Base-by-base conservation (phyloP, 2,329 filamentous ascomycete genomes). In the Bipolaris victoriae region DNA sequence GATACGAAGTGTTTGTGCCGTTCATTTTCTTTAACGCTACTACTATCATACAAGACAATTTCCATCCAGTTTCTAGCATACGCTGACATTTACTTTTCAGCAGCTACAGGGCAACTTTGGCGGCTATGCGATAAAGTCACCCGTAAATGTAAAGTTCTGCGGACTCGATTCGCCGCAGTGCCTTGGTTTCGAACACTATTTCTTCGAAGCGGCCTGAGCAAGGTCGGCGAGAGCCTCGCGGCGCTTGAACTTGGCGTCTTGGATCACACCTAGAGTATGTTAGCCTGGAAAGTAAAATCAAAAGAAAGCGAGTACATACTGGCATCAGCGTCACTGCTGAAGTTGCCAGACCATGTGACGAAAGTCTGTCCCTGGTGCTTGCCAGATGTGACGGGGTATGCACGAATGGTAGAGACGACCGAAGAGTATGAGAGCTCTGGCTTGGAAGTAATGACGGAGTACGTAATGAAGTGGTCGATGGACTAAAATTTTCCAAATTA, bases 191-290 rank as follows among this genome's bases (percentile, higher is more conserved):
- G 43, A 56, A 55, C 44, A 50, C 59, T 74, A 74, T 59, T 78
- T 76, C 68, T 75, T 73, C 49, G 62, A 67, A 37, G 79, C 83
- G 31, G 77, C 81, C 67, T 82, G 82, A 56, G 84, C 86, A 37
- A 90, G 81, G 67, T 89, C 88, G 47, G 85, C 84, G 36, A 91
- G 81, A 48, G 87, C 88, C 73, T 90, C 88, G 49, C 86, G 86
- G 61, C 88, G 87, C 84, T 91, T 91, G 83, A 87, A 91, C 80
- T 88, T 89, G 68, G 88, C 88, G 71, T 91, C 88, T 76, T 89
- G 85, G 63, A 91, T 89, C 57, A 90, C 88, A 66, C 83, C 88
- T 89, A 57, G 3, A 0, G 13, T 45, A 20, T 46, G 35, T 66
- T 24, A 66, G 39, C 18, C 48, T 5, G 26, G 41, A 47, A 7